phyloP scores from a whole-genome alignment of 176 grass and related monocot species.

The Echinochloa phyllopogon region DNA sequence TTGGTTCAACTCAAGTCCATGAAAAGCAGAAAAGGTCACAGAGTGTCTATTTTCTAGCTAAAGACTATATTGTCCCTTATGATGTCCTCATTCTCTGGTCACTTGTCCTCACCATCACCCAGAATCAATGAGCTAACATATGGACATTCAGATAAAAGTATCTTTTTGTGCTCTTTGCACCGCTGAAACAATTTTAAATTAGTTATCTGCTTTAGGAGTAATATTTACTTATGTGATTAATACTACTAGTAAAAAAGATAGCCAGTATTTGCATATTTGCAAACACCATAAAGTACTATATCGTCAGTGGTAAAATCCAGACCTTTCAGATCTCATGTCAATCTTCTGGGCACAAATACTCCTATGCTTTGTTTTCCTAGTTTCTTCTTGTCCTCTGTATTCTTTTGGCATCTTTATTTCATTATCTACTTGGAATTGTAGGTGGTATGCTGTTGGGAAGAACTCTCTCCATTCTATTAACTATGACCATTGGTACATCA shows the following conservation, averaged over 20 bases:
- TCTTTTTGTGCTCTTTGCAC: background rate
- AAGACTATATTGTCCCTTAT: background rate
- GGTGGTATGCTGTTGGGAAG: constrained; percentile 88
- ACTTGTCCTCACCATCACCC: constrained; percentile 2
- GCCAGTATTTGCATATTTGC: constrained; percentile 4
- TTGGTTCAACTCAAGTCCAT: constrained; percentile 17
- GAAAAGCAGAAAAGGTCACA: background rate
- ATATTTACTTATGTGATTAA: background rate
- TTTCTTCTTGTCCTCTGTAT: constrained; percentile 19
- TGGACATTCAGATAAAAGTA: background rate
- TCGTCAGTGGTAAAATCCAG: background rate
- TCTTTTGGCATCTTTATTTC: constrained; percentile 2
- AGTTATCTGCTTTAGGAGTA: background rate
- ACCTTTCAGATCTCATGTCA: constrained; percentile 5
- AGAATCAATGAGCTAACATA: constrained; percentile 22
- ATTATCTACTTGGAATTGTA: constrained; percentile 44
- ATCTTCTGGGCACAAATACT: constrained; percentile 11
- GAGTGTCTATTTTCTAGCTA: constrained; percentile 24
- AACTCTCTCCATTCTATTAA: constrained; percentile 86
- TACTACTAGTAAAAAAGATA: constrained; percentile 11
- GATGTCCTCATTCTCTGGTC: background rate
- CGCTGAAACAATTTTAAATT: constrained; percentile 10
- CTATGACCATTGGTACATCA: constrained; percentile 92
- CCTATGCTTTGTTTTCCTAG: constrained; percentile 19
- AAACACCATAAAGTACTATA: constrained; percentile 13